phyloP scores from a whole-genome alignment of 768 basidiomycete genomes.

The Rossbeevera mucosa region DNA sequence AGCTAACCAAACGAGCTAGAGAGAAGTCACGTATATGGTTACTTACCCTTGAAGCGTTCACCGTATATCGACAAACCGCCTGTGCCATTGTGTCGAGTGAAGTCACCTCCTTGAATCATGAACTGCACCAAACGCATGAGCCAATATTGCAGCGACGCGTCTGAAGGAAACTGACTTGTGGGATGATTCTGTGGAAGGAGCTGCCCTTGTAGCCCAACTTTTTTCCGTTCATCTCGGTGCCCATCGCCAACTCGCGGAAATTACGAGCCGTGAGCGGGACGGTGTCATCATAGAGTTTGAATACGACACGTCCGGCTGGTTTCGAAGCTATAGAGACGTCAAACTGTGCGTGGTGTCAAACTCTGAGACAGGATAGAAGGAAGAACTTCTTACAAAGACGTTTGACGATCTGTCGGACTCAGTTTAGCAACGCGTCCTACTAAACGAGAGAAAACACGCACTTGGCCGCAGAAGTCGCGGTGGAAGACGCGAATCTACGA shows the following conservation, averaged over 20 bases:
- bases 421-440: constrained; percentile 1
- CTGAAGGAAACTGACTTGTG: constrained; percentile 38
- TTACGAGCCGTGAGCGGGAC: constrained; percentile 80
- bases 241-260: constrained; percentile 76
- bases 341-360: constrained; percentile 40
- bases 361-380: not conserved
- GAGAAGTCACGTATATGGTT: too few species aligned
- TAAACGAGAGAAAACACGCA: not conserved
- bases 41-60: constrained; percentile 65
- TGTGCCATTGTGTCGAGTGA: constrained; percentile 69
- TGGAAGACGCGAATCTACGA: constrained; percentile 47
- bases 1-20: not conserved
- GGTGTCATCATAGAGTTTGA: constrained; percentile 77
- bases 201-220: constrained; percentile 71
- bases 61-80: constrained; percentile 89
- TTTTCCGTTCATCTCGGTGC: constrained; percentile 36
- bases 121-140: constrained; percentile 38
- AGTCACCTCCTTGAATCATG: constrained; percentile 89
- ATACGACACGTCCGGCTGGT: constrained; percentile 67
- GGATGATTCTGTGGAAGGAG: constrained; percentile 70
- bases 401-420: constrained; percentile 13
- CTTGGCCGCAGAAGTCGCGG: constrained; percentile 30
- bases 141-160: not conserved
- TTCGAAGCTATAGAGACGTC: constrained; percentile 57
- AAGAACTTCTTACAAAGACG: constrained; percentile 32